Percentiles rank a stretch among this genome's conserved stretches.
Conservation (phyloP, 495 filamentous ascomycete species). For the Trichoderma erinaceum region DNA sequence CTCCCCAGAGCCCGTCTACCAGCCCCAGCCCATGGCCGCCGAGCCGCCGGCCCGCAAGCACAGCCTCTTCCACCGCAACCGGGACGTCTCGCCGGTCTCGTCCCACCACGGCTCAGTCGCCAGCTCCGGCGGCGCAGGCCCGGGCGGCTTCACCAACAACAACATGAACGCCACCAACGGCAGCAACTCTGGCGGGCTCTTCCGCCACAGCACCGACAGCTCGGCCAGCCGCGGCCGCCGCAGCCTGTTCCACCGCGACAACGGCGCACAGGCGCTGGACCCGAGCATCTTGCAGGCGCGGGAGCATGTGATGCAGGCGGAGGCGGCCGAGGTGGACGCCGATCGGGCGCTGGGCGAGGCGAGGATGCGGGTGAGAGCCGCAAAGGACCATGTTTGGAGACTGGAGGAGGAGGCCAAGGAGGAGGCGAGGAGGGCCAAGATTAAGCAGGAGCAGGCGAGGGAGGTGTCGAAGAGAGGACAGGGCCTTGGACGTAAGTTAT, state of each 20-base stretch:
- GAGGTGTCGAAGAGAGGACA: constrained; percentile 59
- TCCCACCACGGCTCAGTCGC: constrained; percentile 24
- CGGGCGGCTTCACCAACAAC: constrained; percentile 17
- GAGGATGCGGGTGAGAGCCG: constrained; percentile 51
- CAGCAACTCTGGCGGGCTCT: constrained; percentile 16
- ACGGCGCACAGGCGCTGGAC: constrained; percentile 44
- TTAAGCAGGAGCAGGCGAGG: constrained; percentile 60
- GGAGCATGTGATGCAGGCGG: constrained; percentile 52
- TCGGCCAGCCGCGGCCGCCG: constrained; percentile 26
- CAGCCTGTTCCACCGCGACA: constrained; percentile 37
- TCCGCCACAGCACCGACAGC: constrained; percentile 15
- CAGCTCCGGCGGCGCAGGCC: constrained; percentile 24
- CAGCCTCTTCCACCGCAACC: constrained; percentile 32
- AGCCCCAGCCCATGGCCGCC: constrained; percentile 26
- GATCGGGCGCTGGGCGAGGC: constrained; percentile 54
- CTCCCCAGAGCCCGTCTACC: constrained; percentile 30
- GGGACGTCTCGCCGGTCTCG: neutral
- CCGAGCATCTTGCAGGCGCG: constrained; percentile 51
- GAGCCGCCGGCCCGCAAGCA: constrained; percentile 31
- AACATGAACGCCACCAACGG: constrained; percentile 12
- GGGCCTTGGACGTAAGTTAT: constrained; percentile 54
- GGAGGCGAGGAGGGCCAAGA: constrained; percentile 53
- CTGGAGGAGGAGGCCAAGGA: constrained; percentile 59
- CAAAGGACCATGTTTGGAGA: constrained; percentile 54
- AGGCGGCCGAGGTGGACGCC: constrained; percentile 55